phyloP scores from a whole-genome alignment of 2,329 filamentous ascomycete species.

The Cryphonectria radicalis region DNA sequence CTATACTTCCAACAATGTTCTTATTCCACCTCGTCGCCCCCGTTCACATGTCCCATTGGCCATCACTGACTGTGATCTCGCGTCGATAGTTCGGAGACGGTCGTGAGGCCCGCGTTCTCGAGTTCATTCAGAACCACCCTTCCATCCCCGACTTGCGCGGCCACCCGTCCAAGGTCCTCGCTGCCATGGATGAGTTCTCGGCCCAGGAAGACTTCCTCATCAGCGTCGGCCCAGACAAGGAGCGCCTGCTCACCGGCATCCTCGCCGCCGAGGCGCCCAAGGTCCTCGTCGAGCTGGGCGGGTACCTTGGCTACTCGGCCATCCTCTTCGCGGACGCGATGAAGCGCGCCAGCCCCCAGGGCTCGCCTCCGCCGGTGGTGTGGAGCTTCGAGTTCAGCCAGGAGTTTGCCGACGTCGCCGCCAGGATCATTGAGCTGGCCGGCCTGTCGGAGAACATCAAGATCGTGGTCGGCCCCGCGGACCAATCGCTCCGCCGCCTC shows the following conservation, averaged over 20 bases:
- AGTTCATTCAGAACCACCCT: slow-evolving; percentile 6
- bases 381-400: slow-evolving; percentile 10
- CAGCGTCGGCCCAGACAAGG: slow-evolving; percentile 12
- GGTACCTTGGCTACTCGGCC: slow-evolving; percentile 11
- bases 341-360: background rate
- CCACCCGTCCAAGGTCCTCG: slow-evolving; percentile 8
- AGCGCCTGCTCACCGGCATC: slow-evolving; percentile 11
- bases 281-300: slow-evolving; percentile 17
- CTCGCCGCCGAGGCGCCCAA: slow-evolving; percentile 6
- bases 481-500: background rate
- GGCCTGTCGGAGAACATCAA: slow-evolving; percentile 4
- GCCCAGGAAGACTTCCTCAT: slow-evolving; percentile 14
- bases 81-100: slow-evolving; percentile 5
- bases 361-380: background rate
- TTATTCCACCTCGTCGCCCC: background rate
- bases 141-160: background rate
- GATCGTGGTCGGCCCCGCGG: slow-evolving; percentile 7
- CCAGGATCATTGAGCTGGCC: slow-evolving; percentile 2
- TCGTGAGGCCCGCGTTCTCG: slow-evolving; percentile 6
- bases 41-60: background rate
- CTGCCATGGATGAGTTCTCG: slow-evolving; percentile 10
- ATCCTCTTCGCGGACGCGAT: slow-evolving; percentile 12
- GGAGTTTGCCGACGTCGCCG: slow-evolving; percentile 9
- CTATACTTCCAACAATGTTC: background rate
- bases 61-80: background rate